Evolutionary conservation across 805 yeast genomes (phyloP), one percentile per base, ranked within the genome.

Genomic region (Yarrowia osloensis): DNA sequence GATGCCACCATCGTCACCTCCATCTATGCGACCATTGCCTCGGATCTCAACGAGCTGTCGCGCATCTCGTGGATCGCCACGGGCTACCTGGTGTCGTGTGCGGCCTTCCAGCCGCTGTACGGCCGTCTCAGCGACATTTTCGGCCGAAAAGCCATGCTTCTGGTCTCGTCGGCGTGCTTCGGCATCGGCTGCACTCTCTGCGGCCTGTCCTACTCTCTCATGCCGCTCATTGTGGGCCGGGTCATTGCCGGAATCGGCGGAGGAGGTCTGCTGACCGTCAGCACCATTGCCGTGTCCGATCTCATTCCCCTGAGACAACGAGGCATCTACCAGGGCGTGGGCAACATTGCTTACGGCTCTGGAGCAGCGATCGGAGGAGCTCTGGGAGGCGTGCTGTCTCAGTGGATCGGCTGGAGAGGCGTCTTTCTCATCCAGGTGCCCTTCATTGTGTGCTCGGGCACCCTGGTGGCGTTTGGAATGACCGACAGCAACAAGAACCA

Each of bases 171-270:
- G 39, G 67, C 75, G 17, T 71, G 80, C 67, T 84, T 84, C 70
- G 82, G 78, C 3, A 19, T 82, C 15, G 86, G 86, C 21, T 82
- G 85, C 71, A 70, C 79, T 17, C 67, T 83, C 28, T 83, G 85
- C 67, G 93, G 89, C 1, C 70, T 84, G 4, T 76, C 91, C 0
- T 74, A 71, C 21, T 78, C 80, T 31, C 85, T 89, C 83, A 76
- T 80, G 68, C 80, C 83, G 81, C 77, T 89, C 42, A 87, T 89
- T 65, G 87, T 84, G 2, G 94, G 92, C 0, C 81, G 96, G 71
- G 87, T 90, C 69, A 80, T 91, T 62, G 87, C 96, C 28, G 97
- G 97, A 21, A 83, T 89, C 67, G 97, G 97, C 13, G 97, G 96
- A n/a, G 95, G 96, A 6, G 97, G 97, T 0, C 84, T 91, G 73